A percentile compares a stretch with the other conserved stretches of the same genome.
phyloP scores from a whole-genome alignment of 768 basidiomycete genomes.

The Serendipita indica region DNA sequence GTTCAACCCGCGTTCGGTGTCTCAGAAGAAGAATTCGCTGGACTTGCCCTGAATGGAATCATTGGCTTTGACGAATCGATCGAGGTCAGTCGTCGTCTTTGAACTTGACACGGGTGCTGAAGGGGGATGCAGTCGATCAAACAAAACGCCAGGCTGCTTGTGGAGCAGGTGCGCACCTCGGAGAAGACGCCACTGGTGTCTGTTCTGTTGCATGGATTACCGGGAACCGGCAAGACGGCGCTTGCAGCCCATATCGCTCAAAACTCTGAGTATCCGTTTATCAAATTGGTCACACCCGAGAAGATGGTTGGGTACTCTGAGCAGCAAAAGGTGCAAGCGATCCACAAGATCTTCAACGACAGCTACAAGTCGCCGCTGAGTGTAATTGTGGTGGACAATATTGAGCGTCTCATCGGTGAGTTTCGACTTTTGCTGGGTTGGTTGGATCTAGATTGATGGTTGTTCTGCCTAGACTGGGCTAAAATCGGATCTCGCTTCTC shows the following conservation, averaged over 20 bases:
- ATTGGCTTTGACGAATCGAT: slow-evolving; percentile 66
- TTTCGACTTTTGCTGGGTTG: too few species aligned
- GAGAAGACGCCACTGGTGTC: slow-evolving; percentile 85
- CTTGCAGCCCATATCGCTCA: slow-evolving; percentile 88
- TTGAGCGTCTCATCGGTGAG: slow-evolving; percentile 84
- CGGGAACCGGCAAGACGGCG: slow-evolving; percentile 90
- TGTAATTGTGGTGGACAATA: slow-evolving; percentile 87
- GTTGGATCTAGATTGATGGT: not conserved
- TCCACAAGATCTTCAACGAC: slow-evolving; percentile 86
- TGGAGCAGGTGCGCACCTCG: slow-evolving; percentile 86
- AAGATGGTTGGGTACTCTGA: slow-evolving; percentile 96
- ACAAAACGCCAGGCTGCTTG: slow-evolving; percentile 72
- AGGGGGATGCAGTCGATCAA: slow-evolving; percentile 52
- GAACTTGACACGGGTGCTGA: not conserved
- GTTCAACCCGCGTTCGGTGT: slow-evolving; percentile 96
- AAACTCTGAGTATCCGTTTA: slow-evolving; percentile 90
- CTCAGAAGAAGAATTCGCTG: slow-evolving; percentile 85
- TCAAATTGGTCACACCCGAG: slow-evolving; percentile 92
- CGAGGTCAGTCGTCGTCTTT: slow-evolving; percentile 35
- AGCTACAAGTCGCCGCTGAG: slow-evolving; percentile 96
- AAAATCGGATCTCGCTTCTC: slow-evolving; percentile 96
- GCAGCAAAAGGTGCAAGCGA: slow-evolving; percentile 74
- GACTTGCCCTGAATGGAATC: slow-evolving; percentile 92
- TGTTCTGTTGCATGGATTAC: slow-evolving; percentile 74
- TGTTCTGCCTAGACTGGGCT: slow-evolving; percentile 62